Conservation (phyloP, 257 asterid species). For the Forsythia suspensa region DNA sequence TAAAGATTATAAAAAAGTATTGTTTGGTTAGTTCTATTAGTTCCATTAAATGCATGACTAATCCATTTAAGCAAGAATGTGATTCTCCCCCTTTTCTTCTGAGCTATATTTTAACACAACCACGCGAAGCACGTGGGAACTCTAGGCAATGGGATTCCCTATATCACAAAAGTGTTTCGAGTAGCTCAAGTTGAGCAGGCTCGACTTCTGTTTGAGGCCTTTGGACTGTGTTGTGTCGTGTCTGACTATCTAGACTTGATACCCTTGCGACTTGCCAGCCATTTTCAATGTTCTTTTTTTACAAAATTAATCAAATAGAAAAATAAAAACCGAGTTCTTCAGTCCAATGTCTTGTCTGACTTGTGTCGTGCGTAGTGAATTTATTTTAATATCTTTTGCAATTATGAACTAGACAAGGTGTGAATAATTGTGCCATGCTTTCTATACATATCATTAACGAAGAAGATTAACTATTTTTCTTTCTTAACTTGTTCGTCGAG, state of each 20-base stretch:
- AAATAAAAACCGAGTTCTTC: no score
- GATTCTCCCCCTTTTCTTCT: neutral
- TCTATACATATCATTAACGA: no score
- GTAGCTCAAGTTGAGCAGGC: neutral
- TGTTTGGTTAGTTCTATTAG: neutral
- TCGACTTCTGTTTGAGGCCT: neutral
- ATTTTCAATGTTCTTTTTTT: no score
- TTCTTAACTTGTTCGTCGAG: neutral
- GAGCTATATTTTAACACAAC: neutral
- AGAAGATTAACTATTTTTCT: neutral
- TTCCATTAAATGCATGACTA: no score
- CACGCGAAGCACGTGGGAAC: neutral
- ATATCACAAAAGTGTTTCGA: no score
- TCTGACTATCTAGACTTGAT: neutral
- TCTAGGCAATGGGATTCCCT: neutral
- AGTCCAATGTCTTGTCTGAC: no score
- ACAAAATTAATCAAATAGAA: no score
- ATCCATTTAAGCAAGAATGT: neutral
- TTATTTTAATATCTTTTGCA: no score
- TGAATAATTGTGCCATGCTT: no score
- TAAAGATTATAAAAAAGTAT: neutral
- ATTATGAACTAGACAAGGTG: no score
- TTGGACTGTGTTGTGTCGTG: neutral
- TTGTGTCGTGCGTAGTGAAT: no score
- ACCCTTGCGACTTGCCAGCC: no score